Base-by-base conservation (phyloP, 352 stramenopile species). In the Phytophthora kernoviae region DNA sequence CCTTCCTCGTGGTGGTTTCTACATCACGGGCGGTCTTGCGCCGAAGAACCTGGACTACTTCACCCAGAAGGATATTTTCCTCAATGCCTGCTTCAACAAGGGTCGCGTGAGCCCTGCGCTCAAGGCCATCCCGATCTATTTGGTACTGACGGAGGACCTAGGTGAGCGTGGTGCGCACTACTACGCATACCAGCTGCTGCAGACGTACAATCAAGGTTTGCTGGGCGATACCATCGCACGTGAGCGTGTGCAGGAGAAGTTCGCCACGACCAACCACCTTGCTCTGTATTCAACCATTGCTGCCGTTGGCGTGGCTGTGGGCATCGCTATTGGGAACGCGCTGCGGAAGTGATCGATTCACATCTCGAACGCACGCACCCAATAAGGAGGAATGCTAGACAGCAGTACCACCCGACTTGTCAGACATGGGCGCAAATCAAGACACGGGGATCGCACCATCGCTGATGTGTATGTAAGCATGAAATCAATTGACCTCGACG, bases 21-120 rank as follows among this genome's bases (percentile, higher is more conserved):
- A 98, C 87, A 91, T 99, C 47, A 98, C 95, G 12, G 97, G 97
- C 30, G 97, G 96, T 26, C 83, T 99, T 21, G 98, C 97, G 17
- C 91, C 91, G 0, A 99, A 99, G 77, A 98, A 99, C 74, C 81
- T 99, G 39, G 77, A 96, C 63, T 95, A 93, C 58, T 98, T 99
- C 68, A 90, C 79, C 30, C 74, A 90, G 70, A 78, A 77, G 48
- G 69, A 79, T 24, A 80, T 83, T 49, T 96, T 97, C 69, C 77
- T 94, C 55, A 77, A 91, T 60, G 73, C 83, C 26, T 86, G 89
- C 54, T 91, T 92, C 45, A 88, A 97, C 75, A 95, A 97, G 75
- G 91, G 91, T 30, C 87, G 91, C 37, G 86, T 98, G 24, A 92
- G 75, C 65, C 73, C 79, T 11, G 74, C 91, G 21, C 70, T 98